Evolutionary conservation across 306 rosid species (phyloP).

Genomic region (Pachyrhizus erosus): DNA sequence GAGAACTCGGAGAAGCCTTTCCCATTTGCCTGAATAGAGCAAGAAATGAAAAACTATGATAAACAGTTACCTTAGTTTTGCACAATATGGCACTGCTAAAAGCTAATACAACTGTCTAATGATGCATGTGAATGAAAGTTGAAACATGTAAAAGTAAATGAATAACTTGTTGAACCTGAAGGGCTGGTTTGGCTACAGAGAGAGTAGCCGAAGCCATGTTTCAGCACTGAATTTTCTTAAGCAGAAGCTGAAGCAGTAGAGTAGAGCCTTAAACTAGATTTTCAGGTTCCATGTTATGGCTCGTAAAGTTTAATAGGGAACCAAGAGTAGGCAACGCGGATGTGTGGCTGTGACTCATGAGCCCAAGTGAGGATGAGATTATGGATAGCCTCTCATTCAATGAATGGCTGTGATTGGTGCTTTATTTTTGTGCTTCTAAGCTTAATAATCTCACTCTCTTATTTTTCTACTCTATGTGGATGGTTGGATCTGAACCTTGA

Average conservation of each 20-base stretch:
- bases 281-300: conserved; percentile 39
- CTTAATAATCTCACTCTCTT: conserved; percentile 38
- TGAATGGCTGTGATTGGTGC: conserved; percentile 70
- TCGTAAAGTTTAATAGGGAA: conserved; percentile 42
- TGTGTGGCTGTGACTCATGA: conserved; percentile 63
- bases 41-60: background rate
- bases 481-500: conserved; percentile 40
- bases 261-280: conserved; percentile 6
- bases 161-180: conserved; percentile 60
- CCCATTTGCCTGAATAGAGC: conserved; percentile 62
- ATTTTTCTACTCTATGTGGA: conserved; percentile 6
- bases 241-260: conserved; percentile 30
- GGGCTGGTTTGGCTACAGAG: conserved; percentile 88
- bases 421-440: conserved; percentile 27
- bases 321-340: conserved; percentile 39
- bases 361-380: conserved; percentile 73
- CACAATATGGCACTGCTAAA: background rate
- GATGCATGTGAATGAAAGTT: background rate
- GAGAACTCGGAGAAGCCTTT: conserved; percentile 84
- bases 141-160: background rate
- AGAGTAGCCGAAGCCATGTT: conserved; percentile 95
- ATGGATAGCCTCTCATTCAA: conserved; percentile 70
- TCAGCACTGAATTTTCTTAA: conserved; percentile 19
- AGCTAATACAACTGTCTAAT: background rate
- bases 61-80: background rate